Base-by-base conservation (phyloP, 352 stramenopile genomes). In the Phytophthora citrophthora region DNA sequence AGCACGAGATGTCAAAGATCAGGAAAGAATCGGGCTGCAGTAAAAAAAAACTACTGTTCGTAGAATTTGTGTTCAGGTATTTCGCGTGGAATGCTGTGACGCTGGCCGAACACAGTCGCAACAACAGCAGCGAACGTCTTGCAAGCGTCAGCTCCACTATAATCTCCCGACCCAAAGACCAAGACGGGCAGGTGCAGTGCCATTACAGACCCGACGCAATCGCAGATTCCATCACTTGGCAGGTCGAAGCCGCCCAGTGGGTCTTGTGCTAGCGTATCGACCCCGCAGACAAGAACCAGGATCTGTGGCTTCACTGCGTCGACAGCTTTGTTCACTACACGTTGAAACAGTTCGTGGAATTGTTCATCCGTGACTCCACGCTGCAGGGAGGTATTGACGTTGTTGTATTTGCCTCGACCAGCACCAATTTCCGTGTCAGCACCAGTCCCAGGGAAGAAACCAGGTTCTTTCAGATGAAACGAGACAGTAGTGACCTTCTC, bases 61-160 rank as follows among this genome's bases (percentile, higher is more conserved):
- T 88, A 90, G 50, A 79, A 88, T 4, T 79, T 64, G 56, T 90
- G 81, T 27, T 87, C 68, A 6, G 83, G 81, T n/a, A 92, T 66
- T 41, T 68, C 29, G 50, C 53, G 49, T 18, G 71, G 59, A 50
- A 79, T 49, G 39, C 55, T 18, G 38, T 32, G 8, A 46, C 53
- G 12, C 44, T 68, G 49, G 34, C 76, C 65, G 45, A 83, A 76
- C 6, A 72, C 65, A 40, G 81, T 78, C 23, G 81, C 73, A n/a
- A 83, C 72, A 44, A 87, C 63, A 11, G 78, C 71, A 9, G 81
- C 72, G 50, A 85, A 82, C 23, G 70, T 74, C 26, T 84, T 70
- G 46, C 72, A 77, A 3, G 79, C 81, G 45, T 91, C 78, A 7
- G 74, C 68, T n/a, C 78, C 83, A 54, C 79, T 81, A 59, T 95